Base-by-base conservation (phyloP, 2,329 filamentous ascomycete species). In the Fusarium nurragi region DNA sequence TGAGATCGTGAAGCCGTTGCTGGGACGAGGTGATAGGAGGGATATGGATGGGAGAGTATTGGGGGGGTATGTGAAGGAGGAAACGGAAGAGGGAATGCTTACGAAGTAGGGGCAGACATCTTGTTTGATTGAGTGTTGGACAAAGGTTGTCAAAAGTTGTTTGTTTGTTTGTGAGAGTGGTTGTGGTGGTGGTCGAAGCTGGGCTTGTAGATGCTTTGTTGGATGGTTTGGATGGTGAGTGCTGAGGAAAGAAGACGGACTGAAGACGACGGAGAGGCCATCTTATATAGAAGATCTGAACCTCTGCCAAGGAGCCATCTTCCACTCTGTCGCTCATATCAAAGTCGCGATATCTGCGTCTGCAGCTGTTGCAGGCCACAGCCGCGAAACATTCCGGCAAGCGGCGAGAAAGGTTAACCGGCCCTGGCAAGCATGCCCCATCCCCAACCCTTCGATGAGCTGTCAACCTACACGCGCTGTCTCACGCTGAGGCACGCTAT, bases 31-130 rank as follows among this genome's bases (percentile, higher is more conserved):
- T 25, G 36, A 23, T 19, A n/a, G 32, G 23, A 50, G 38, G n/a
- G 22, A 26, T 3, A 21, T 2, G 19, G 39, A 36, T 32, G 23
- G 25, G 3, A 23, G 22, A 28, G 37, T 22, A 38, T 44, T n/a
- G n/a, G n/a, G 12, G 25, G 25, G 25, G 7, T 26, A 26, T 26
- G 25, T 26, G n/a, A n/a, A 28, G 3, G 26, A 39, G 32, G 41
- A 45, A 14, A 34, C 18, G 26, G 37, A 36, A 25, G 37, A 39
- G 49, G 36, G 36, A 23, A 34, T 47, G 47, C 70, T 72, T 72
- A 72, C 70, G 60, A 56, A 37, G 63, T 67, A 49, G 70, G 69
- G 59, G 69, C 68, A 72, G 70, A 72, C 70, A 72, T 67, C 70
- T 44, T 67, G 64, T 46, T 67, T 47, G 48, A 62, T 61, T 62